Conservation (phyloP, 139 green algal genomes). For the Chlorella ohadii region DNA sequence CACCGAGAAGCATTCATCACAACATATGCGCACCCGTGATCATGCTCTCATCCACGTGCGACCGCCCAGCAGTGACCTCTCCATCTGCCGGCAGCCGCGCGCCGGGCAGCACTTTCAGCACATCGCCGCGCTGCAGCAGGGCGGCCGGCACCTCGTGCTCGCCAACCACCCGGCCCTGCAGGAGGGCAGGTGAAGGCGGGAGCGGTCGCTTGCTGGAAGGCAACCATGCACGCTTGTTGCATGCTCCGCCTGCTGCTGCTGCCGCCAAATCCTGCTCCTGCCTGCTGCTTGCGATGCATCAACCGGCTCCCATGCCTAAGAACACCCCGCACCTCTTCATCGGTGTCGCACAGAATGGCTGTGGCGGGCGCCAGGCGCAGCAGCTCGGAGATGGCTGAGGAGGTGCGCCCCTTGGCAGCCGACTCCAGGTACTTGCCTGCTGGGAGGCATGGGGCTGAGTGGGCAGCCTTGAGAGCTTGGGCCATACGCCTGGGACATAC, state of each 20-base stretch:
- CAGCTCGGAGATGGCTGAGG: conserved; percentile 77
- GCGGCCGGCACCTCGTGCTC: conserved; percentile 69
- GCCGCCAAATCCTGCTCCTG: too few species aligned
- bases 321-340: conserved; percentile 8
- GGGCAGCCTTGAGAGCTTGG: background rate
- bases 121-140: conserved; percentile 87
- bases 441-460: background rate
- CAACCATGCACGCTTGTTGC: too few species aligned
- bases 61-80: conserved; percentile 74
- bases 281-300: too few species aligned
- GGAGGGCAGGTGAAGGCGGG: background rate
- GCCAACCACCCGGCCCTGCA: conserved; percentile 9
- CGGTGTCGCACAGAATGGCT: conserved; percentile 65
- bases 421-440: conserved; percentile 63
- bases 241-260: too few species aligned
- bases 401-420: conserved; percentile 57
- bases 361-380: conserved; percentile 76
- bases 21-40: conserved; percentile 72
- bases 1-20: too few species aligned
- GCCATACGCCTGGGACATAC: too few species aligned
- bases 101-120: conserved; percentile 87
- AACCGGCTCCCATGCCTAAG: too few species aligned
- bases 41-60: conserved; percentile 94
- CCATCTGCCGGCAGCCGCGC: conserved; percentile 87
- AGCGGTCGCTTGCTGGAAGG: too few species aligned